Evolutionary conservation across 106 monocot species (phyloP).

Genomic region (Platanthera guangdongensis): DNA sequence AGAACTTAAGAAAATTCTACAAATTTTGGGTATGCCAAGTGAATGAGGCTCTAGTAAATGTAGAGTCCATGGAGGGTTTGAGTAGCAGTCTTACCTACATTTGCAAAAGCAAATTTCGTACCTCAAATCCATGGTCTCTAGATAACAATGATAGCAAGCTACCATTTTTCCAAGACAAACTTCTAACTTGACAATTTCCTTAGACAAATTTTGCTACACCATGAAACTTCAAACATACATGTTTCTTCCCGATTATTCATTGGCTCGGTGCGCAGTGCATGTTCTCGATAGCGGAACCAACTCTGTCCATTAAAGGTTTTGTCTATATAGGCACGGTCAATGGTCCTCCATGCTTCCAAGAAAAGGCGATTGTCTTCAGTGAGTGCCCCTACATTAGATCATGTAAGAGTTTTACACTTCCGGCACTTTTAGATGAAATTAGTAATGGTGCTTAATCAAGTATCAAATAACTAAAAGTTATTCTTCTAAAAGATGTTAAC

Average conservation of each 20-base stretch:
- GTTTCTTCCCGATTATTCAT: constrained; percentile 97
- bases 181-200: background rate
- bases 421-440: background rate
- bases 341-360: constrained; percentile 90
- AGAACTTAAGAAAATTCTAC: background rate
- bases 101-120: background rate
- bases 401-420: background rate
- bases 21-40: background rate
- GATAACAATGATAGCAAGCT: background rate
- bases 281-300: constrained; percentile 94
- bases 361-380: constrained; percentile 97
- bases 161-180: background rate
- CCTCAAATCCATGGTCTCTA: background rate
- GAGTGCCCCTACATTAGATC: constrained; percentile 54
- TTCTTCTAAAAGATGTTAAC: constrained; percentile 9
- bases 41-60: background rate
- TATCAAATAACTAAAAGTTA: background rate
- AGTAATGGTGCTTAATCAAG: constrained; percentile 1
- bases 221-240: constrained; percentile 39
- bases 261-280: constrained; percentile 79
- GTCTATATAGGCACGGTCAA: constrained; percentile 95
- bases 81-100: background rate
- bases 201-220: background rate
- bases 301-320: constrained; percentile 92
- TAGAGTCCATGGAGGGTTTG: background rate